phyloP scores from a whole-genome alignment of 2,329 filamentous ascomycete species.

The Myotisia sp. region DNA sequence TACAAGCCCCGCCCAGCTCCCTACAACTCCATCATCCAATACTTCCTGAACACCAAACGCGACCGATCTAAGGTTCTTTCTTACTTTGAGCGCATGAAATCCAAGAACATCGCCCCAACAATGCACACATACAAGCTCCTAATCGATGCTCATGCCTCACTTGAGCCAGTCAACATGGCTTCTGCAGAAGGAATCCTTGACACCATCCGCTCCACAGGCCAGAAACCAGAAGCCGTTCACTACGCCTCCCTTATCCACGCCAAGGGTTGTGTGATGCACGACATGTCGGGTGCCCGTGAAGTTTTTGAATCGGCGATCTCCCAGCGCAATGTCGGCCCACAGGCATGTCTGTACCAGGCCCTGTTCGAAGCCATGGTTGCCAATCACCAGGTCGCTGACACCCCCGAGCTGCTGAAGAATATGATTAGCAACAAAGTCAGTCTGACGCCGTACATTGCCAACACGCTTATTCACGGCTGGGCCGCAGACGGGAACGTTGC shows the following conservation, averaged over 20 bases:
- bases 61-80: conserved; percentile 85
- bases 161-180: conserved; percentile 79
- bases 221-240: conserved; percentile 78
- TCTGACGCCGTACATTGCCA: conserved; percentile 94
- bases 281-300: conserved; percentile 66
- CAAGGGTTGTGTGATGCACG: conserved; percentile 83
- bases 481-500: conserved; percentile 65
- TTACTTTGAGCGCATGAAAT: conserved; percentile 91
- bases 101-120: conserved; percentile 73
- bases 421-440: conserved; percentile 65
- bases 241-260: conserved; percentile 93
- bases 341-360: conserved; percentile 85
- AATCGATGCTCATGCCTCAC: conserved; percentile 84
- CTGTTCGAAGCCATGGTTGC: conserved; percentile 96
- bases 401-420: conserved; percentile 55
- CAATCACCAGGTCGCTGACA: conserved; percentile 70
- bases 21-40: conserved; percentile 99
- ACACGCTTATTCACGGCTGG: conserved; percentile 96
- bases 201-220: conserved; percentile 58
- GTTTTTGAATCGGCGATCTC: conserved; percentile 70
- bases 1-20: conserved; percentile 95
- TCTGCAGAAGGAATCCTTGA: conserved; percentile 74
- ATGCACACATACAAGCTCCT: conserved; percentile 96
- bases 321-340: conserved; percentile 52
- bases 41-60: conserved; percentile 94